These are phyloP conservation scores for Trametes punicea DNA, from an alignment of 768 basidiomycete species.

Conservation along the genomic window DNA sequence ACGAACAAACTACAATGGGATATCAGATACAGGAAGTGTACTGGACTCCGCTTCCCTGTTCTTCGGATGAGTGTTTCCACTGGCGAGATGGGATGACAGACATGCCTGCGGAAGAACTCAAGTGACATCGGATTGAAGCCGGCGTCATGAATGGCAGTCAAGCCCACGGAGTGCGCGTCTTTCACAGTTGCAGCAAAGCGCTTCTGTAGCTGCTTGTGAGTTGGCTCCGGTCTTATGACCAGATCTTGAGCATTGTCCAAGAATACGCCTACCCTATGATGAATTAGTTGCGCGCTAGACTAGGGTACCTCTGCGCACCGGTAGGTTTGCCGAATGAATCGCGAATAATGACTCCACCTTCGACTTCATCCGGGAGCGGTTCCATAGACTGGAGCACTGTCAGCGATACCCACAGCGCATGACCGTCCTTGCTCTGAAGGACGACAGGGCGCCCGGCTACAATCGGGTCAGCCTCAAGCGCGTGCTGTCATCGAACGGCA, in stretches of 20 bases:
- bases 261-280: constrained; percentile 51
- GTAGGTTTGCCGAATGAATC: constrained; percentile 65
- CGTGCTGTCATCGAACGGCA: constrained; percentile 51
- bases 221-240: constrained; percentile 58
- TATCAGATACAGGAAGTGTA: constrained; percentile 15
- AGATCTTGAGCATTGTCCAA: constrained; percentile 86
- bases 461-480: constrained; percentile 68
- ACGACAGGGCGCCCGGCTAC: constrained; percentile 68
- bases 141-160: constrained; percentile 88
- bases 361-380: constrained; percentile 64
- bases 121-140: constrained; percentile 67
- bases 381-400: constrained; percentile 53
- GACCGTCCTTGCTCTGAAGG: constrained; percentile 83
- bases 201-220: constrained; percentile 57
- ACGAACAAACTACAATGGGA: background rate
- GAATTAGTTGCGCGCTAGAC: constrained; percentile 3
- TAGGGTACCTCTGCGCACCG: constrained; percentile 39
- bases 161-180: constrained; percentile 66
- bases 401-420: constrained; percentile 83
- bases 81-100: background rate
- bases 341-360: constrained; percentile 79
- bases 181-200: constrained; percentile 59
- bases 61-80: background rate
- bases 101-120: constrained; percentile 67
- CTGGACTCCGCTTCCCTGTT: constrained; percentile 9